Evolutionary conservation across 352 stramenopile species (phyloP).

Genomic region (Phytophthora melonis): DNA sequence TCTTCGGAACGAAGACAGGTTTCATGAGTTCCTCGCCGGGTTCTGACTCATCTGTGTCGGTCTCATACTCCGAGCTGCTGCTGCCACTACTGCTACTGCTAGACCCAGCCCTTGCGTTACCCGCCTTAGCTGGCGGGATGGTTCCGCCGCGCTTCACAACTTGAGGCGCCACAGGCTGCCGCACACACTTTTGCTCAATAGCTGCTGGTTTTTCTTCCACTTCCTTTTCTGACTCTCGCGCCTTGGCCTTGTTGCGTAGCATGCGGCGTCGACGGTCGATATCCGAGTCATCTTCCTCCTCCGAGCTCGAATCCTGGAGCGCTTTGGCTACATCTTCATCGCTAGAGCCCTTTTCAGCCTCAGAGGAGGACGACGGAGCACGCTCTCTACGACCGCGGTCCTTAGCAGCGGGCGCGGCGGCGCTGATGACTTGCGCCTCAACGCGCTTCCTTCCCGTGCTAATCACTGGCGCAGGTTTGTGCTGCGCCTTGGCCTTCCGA

Average conservation of each 20-base stretch:
- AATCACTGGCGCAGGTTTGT: conserved; percentile 32
- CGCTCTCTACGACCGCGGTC: conserved; percentile 12
- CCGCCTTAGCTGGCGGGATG: neutral
- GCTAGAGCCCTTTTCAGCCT: conserved; percentile 28
- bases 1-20: conserved; percentile 93
- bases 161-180: conserved; percentile 42
- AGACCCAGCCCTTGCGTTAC: conserved; percentile 46
- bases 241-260: conserved; percentile 63
- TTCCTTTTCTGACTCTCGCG: conserved; percentile 25
- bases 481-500: conserved; percentile 30
- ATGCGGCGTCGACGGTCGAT: conserved; percentile 68
- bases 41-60: conserved; percentile 82
- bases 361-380: conserved; percentile 25
- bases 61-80: conserved; percentile 83
- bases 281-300: conserved; percentile 75
- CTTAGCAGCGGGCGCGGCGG: conserved; percentile 25
- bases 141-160: conserved; percentile 43
- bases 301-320: conserved; percentile 80
- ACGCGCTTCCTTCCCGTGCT: conserved; percentile 53
- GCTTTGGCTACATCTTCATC: conserved; percentile 54
- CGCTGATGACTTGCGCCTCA: conserved; percentile 62
- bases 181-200: conserved; percentile 20
- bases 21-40: conserved; percentile 85
- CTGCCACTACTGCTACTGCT: conserved; percentile 53
- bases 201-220: conserved; percentile 1